Evolutionary conservation across 2,329 filamentous ascomycete species (phyloP).

Genomic region (Clonostachys solani): DNA sequence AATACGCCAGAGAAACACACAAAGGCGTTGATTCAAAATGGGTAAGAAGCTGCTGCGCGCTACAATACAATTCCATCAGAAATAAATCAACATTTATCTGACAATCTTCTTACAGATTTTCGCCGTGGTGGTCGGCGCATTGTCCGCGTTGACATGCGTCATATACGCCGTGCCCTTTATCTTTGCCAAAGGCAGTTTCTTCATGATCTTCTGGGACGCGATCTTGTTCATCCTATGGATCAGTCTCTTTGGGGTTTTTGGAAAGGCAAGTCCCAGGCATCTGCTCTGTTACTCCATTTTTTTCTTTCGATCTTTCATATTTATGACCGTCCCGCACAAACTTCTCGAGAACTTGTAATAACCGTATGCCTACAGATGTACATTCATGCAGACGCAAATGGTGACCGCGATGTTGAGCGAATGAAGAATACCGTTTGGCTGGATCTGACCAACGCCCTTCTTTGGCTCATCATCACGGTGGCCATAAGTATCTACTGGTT

Average conservation of each 20-base stretch:
- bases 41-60: conserved; percentile 38
- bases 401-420: conserved; percentile 57
- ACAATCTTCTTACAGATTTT: conserved; percentile 48
- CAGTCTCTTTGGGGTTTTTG: conserved; percentile 79
- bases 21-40: conserved; percentile 62
- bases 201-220: conserved; percentile 64
- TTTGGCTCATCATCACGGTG: conserved; percentile 67
- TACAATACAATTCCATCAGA: background rate
- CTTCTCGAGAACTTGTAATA: too few relatives aligned
- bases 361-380: conserved; percentile 47
- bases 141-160: conserved; percentile 61
- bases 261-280: conserved; percentile 37
- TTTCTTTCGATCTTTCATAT: too few relatives aligned
- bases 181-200: conserved; percentile 35
- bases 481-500: conserved; percentile 56
- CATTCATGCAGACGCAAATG: conserved; percentile 63
- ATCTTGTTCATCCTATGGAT: conserved; percentile 77
- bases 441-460: conserved; percentile 66
- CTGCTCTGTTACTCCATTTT: too few relatives aligned
- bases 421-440: conserved; percentile 91
- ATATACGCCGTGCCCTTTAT: conserved; percentile 64
- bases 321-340: too few relatives aligned
- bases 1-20: conserved; percentile 39
- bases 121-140: conserved; percentile 64
- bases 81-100: background rate